Percentiles rank a stretch among this genome's conserved stretches.
phyloP scores from a whole-genome alignment of 2,329 filamentous ascomycete genomes.

The Clonostachys chloroleuca region DNA sequence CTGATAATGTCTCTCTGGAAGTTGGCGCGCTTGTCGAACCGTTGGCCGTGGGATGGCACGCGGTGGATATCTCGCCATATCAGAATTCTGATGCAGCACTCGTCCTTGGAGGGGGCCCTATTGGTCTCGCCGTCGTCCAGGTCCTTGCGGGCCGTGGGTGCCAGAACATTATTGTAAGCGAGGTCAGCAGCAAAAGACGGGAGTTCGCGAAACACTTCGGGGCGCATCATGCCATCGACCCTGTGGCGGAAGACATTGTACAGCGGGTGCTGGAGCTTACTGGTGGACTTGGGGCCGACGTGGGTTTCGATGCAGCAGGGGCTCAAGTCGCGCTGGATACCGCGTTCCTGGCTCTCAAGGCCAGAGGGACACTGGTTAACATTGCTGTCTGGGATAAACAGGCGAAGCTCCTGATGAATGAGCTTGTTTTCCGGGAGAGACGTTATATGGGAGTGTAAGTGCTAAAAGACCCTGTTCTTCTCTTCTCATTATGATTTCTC shows the following conservation, averaged over 20 bases:
- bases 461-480: too few relatives aligned
- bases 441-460: slow-evolving; percentile 13
- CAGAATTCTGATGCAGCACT: slow-evolving; percentile 34
- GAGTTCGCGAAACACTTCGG: slow-evolving; percentile 37
- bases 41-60: slow-evolving; percentile 36
- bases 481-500: too few relatives aligned
- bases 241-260: slow-evolving; percentile 38
- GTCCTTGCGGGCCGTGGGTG: slow-evolving; percentile 40
- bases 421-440: slow-evolving; percentile 12
- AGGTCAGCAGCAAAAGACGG: slow-evolving; percentile 33
- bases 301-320: slow-evolving; percentile 60
- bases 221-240: slow-evolving; percentile 36
- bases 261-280: slow-evolving; percentile 38
- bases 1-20: slow-evolving; percentile 41
- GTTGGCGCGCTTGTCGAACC: slow-evolving; percentile 50
- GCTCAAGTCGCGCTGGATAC: slow-evolving; percentile 41
- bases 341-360: slow-evolving; percentile 42
- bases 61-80: slow-evolving; percentile 38
- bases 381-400: slow-evolving; percentile 60
- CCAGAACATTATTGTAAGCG: slow-evolving; percentile 38
- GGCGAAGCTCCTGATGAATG: slow-evolving; percentile 33
- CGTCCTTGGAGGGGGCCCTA: slow-evolving; percentile 44
- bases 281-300: slow-evolving; percentile 44
- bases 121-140: slow-evolving; percentile 41
- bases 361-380: slow-evolving; percentile 55